phyloP scores from a whole-genome alignment of 805 yeast species.

The Yarrowia sp. region DNA sequence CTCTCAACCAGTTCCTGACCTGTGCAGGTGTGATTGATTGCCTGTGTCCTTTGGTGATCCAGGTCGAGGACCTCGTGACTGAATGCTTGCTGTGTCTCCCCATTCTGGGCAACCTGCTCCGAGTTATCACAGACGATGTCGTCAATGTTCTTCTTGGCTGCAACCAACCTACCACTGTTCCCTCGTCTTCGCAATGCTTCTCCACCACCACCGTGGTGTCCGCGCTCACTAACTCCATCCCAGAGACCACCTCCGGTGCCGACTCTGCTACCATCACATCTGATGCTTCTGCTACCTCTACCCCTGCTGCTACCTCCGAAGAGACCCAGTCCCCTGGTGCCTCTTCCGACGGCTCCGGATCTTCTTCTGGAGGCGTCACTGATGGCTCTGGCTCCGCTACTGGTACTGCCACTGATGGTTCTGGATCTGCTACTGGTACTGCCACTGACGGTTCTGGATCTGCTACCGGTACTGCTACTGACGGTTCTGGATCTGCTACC shows the following conservation, averaged over 20 bases:
- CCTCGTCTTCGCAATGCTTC: background rate
- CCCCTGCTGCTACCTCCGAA: background rate
- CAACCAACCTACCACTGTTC: background rate
- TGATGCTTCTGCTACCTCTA: background rate
- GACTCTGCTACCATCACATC: background rate
- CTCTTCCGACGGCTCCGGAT: too few species aligned
- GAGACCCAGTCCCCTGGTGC: too few species aligned
- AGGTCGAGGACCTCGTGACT: background rate
- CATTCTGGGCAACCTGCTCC: background rate
- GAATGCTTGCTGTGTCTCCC: constrained; percentile 14
- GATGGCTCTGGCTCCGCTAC: background rate
- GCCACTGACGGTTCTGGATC: background rate
- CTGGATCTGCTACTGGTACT: background rate
- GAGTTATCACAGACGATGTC: background rate
- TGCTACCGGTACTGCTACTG: background rate
- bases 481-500: background rate
- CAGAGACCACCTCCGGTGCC: background rate
- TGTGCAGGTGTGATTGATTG: background rate
- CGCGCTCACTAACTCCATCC: background rate
- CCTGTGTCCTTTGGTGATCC: background rate
- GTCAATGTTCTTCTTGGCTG: background rate
- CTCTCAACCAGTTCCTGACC: background rate
- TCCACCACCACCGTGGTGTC: background rate
- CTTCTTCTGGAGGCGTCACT: too few species aligned
- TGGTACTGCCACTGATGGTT: background rate